A percentile compares a stretch with the other conserved stretches of the same genome.
phyloP scores from a whole-genome alignment of 106 monocot species.

The Dendrobium nobile region DNA sequence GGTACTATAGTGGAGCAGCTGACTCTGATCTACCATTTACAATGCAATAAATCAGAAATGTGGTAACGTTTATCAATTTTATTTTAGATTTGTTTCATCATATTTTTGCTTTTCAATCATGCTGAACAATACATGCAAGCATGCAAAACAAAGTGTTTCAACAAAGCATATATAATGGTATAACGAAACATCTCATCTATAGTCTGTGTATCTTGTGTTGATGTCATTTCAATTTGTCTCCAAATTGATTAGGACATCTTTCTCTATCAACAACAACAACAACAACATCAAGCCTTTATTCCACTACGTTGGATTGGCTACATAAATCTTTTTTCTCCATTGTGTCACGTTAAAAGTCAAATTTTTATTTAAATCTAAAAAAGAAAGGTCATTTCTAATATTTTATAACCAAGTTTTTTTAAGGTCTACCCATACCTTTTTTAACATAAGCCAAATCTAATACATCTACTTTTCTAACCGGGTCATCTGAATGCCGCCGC shows the following conservation, averaged over 20 bases:
- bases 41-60: conserved; percentile 5
- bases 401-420: too few relatives aligned
- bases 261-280: not conserved
- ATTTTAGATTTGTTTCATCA: not conserved
- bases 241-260: not conserved
- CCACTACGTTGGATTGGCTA: too few relatives aligned
- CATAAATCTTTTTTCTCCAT: too few relatives aligned
- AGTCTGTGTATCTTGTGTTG: not conserved
- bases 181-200: not conserved
- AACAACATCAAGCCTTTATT: too few relatives aligned
- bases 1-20: conserved; percentile 26
- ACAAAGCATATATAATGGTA: not conserved
- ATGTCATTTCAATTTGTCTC: not conserved
- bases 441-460: too few relatives aligned
- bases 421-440: too few relatives aligned
- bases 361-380: too few relatives aligned
- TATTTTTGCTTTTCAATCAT: not conserved
- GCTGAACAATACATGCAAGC: not conserved
- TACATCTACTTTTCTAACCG: too few relatives aligned
- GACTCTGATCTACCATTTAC: not conserved
- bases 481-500: too few relatives aligned
- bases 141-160: not conserved
- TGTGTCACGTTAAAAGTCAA: too few relatives aligned
- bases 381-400: too few relatives aligned
- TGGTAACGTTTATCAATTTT: not conserved